Evolutionary conservation across 1,284 basidiomycete species (phyloP), one percentile per base, ranked within the genome.

Genomic region (Anthracocystis setariae): DNA sequence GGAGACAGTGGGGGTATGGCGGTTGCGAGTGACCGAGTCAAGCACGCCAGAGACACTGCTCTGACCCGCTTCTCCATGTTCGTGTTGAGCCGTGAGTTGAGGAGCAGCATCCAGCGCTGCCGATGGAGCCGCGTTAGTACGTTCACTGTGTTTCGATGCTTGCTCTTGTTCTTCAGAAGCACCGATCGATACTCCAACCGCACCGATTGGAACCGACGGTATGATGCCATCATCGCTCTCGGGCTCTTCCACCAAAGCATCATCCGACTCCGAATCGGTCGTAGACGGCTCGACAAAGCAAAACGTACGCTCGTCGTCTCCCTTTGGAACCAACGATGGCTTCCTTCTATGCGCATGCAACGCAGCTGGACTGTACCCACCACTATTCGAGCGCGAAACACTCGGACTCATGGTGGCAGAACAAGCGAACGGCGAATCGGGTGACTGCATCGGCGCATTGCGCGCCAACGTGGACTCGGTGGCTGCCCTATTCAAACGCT

Each of bases 251-350:
- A 21, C 43, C 1, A 53, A 20, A 2, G 18, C 17, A 3, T 29
- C 27, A n/a, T 61, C 56, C 18, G 48, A 37, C 3, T 59, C 60
- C 7, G 33, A 29, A 7, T 52, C 59, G 53, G 55, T 72, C 13
- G 27, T 35, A 1, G 32, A 27, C n/a, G 48, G 23, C 20, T 72
- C 60, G 25, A 72, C 42, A 24, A 72, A 72, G 46, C 55, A 45
- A 27, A 72, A 72, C 2, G 69, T 72, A 17, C 69, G 59, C 15
- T 55, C 55, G 35, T 72, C 69, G 32, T 45, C 55, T 3, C 50
- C 63, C 27, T 66, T 66, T 1, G 47, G 63, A 17, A 72, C 53
- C 48, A 72, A 13, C 12, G 61, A 67, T 2, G 55, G 59, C 52
- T 58, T 61, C 25, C 21, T 45, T 9, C 52, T 35, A 20, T 71